Evolutionary conservation across 1,139 yeast genomes (phyloP).

Genomic region (Pichiaceae sp.): DNA sequence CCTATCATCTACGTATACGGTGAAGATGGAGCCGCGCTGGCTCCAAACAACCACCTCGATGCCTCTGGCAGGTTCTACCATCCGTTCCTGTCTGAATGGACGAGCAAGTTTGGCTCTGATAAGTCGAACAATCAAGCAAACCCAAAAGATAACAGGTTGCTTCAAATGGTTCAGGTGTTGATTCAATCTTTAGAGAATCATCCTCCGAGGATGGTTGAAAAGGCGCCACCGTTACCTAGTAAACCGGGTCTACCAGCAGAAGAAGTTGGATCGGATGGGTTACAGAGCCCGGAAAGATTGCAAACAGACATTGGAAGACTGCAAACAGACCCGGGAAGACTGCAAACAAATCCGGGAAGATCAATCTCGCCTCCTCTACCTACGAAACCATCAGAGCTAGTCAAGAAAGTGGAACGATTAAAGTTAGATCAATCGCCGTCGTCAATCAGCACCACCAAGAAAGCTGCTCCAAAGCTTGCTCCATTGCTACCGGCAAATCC

Average conservation of each 20-base stretch:
- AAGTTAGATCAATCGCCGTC: no score
- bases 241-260: not conserved
- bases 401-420: no score
- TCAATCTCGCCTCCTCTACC: no score
- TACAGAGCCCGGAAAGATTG: no score
- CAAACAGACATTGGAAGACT: no score
- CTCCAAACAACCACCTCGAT: slow-evolving; percentile 66
- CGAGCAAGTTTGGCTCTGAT: slow-evolving; percentile 10
- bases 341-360: no score
- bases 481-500: slow-evolving; percentile 18
- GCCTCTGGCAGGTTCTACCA: slow-evolving; percentile 68
- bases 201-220: slow-evolving; percentile 35
- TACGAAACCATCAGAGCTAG: no score
- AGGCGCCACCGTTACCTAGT: not conserved
- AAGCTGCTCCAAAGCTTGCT: no score
- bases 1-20: slow-evolving; percentile 54
- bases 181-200: slow-evolving; percentile 34
- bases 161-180: slow-evolving; percentile 30
- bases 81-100: slow-evolving; percentile 62
- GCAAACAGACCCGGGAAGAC: no score
- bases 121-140: slow-evolving; percentile 13
- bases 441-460: no score
- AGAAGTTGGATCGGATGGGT: no score
- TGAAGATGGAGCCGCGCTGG: slow-evolving; percentile 32
- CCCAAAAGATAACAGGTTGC: slow-evolving; percentile 21